These are phyloP conservation scores for Saccharomycopsis vini DNA, from an alignment of 805 yeast species.

Conservation along the genomic window DNA sequence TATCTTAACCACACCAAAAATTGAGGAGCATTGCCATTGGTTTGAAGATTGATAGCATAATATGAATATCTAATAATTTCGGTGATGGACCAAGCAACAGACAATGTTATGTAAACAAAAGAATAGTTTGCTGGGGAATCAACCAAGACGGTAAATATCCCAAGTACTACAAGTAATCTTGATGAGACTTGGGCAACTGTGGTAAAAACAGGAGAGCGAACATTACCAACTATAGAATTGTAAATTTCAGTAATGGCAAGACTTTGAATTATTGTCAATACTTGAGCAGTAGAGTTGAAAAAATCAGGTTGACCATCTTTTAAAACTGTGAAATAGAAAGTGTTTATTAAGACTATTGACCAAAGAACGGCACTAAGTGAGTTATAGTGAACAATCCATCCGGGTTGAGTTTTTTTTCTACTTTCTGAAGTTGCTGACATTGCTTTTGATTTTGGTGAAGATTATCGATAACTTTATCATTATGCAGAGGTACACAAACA, in stretches of 20 bases:
- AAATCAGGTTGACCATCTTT: constrained; percentile 61
- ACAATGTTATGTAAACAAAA: constrained; percentile 58
- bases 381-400: constrained; percentile 39
- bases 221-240: constrained; percentile 72
- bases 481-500: too few species aligned
- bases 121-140: constrained; percentile 51
- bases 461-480: neutral
- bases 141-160: constrained; percentile 72
- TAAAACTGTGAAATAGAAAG: constrained; percentile 30
- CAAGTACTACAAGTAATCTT: constrained; percentile 72
- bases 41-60: constrained; percentile 61
- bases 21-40: constrained; percentile 44
- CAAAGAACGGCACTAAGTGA: constrained; percentile 45
- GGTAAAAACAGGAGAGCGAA: constrained; percentile 76
- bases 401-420: constrained; percentile 10
- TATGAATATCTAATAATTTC: constrained; percentile 84
- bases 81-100: constrained; percentile 87
- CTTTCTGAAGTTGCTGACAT: neutral
- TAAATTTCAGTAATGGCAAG: constrained; percentile 73
- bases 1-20: constrained; percentile 68
- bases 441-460: neutral
- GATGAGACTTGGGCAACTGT: constrained; percentile 84
- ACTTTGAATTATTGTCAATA: constrained; percentile 63
- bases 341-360: constrained; percentile 40
- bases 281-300: constrained; percentile 47